Base-by-base conservation (phyloP, 1,284 basidiomycete species). In the Puccinia triticina region DNA sequence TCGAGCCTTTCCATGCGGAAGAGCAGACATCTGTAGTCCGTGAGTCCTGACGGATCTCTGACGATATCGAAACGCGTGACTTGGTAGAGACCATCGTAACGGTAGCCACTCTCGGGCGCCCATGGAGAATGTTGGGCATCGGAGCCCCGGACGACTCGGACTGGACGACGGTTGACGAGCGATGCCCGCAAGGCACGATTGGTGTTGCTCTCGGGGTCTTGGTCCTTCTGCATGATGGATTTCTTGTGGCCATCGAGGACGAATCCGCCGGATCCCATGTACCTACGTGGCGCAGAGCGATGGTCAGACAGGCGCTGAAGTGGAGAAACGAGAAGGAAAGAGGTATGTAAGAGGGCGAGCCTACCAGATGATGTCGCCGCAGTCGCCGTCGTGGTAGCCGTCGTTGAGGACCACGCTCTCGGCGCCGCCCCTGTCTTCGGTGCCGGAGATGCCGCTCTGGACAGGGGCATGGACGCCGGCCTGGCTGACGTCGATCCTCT, bases 41-140 rank as follows among this genome's bases (percentile, higher is more conserved):
- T 80, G 18, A 29, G 0, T 10, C 66, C 64, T 23, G 46, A 50
- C 16, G 77, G 77, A 43, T 80, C 77, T 18, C 4, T 16, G 5
- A 69, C 48, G 11, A 23, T 26, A 1, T 40, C 32, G 34, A 23
- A 82, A 26, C 86, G 78, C 83, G 91, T 92, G 12, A 93, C 92
- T 3, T 86, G 88, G 85, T 95, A 95, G 34, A 95, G 88, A 0
- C 94, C 94, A 84, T 94, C 92, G 85, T 95, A 95, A 12, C 93
- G 91, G 85, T 94, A 95, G 23, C 93, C 85, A 37, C 82, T 74
- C 0, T 0, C 16, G 0, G 86, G 86, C 2, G 85, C 83, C 76
- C 82, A 86, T 26, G 83, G 72, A 0, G 92, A 92, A n/a, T 87
- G 86, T 18, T 91, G 87, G 85, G 94, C 94, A 85, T 94, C 94